These are phyloP conservation scores for Eucalyptus cladocalyx DNA, from an alignment of 345 rosid species.

Conservation along the genomic window DNA sequence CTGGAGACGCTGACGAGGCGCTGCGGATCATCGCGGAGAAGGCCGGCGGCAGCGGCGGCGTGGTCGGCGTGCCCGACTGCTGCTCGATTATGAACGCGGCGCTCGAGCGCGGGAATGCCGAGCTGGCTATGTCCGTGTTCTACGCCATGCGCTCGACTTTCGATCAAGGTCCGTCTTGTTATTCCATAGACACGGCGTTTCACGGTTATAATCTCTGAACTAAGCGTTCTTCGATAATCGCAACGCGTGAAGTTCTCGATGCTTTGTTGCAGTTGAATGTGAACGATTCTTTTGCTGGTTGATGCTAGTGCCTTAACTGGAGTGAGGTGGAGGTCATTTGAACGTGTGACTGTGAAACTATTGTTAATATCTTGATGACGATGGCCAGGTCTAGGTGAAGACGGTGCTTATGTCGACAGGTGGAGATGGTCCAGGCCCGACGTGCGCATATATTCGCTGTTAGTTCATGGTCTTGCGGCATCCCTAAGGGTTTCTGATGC, in stretches of 20 bases:
- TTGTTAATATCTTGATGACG: neutral
- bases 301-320: neutral
- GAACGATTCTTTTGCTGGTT: neutral
- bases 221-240: neutral
- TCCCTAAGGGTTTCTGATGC: constrained; percentile 82
- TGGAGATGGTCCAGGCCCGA: constrained; percentile 97
- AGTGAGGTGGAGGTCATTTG: neutral
- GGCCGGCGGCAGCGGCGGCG: constrained; percentile 17
- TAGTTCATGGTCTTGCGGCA: constrained; percentile 65
- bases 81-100: constrained; percentile 49
- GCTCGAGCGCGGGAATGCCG: constrained; percentile 54
- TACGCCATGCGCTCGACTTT: constrained; percentile 85
- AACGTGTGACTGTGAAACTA: neutral
- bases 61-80: constrained; percentile 39
- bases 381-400: constrained; percentile 40
- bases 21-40: constrained; percentile 26
- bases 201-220: neutral
- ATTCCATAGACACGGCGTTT: neutral
- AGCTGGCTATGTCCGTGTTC: constrained; percentile 74
- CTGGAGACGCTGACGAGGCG: constrained; percentile 59
- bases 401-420: constrained; percentile 28
- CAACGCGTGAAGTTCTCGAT: neutral
- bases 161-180: constrained; percentile 38
- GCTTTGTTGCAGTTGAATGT: neutral
- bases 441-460: constrained; percentile 39